Evolutionary conservation across 164 flowering plant genomes (phyloP), one percentile per base, ranked within the genome.

Genomic region (Chloranthus sessilifolius): DNA sequence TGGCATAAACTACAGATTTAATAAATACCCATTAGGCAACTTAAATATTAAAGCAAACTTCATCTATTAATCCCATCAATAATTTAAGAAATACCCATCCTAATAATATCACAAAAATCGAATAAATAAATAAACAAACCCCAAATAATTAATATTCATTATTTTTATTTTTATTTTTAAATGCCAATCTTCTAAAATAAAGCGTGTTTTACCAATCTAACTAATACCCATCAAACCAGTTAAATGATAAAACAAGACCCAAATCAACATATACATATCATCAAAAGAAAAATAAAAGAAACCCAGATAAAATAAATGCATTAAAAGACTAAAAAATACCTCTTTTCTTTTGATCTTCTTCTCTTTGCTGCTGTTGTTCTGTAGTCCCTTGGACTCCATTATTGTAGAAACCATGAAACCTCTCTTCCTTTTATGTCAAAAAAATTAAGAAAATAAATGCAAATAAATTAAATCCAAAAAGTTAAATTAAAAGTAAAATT

Each of bases 341-440:
- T 53, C 48, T 42, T 30, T 53, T 8, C 58, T 23, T 26, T 31
- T 53, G 20, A 53, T 20, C 27, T 42, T 53, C 47, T 43, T 53
- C 48, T 53, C 57, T 31, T 41, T 53, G 28, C 36, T 31, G 58
- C 30, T 43, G 39, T 2, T n/a, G 15, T n/a, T n/a, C n/a, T n/a
- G 11, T 24, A 15, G 47, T 26, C 25, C 43, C 30, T 22, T 42
- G 27, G 58, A 2, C 21, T 52, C 56, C 56, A 52, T 52, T 35
- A 31, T 30, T 35, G 53, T 21, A 14, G 20, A n/a, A n/a, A n/a
- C n/a, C 15, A 1, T 21, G 15, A 23, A 22, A 34, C 19, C 34
- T 27, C 50, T 6, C 50, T 46, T 15, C 28, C 26, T n/a, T 12
- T 11, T 9, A n/a, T 16, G 1, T 24, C 15, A 21, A 1, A 17